Evolutionary conservation across 768 basidiomycete genomes (phyloP), one percentile per base, ranked within the genome.

Genomic region (Boletus bicolor): DNA sequence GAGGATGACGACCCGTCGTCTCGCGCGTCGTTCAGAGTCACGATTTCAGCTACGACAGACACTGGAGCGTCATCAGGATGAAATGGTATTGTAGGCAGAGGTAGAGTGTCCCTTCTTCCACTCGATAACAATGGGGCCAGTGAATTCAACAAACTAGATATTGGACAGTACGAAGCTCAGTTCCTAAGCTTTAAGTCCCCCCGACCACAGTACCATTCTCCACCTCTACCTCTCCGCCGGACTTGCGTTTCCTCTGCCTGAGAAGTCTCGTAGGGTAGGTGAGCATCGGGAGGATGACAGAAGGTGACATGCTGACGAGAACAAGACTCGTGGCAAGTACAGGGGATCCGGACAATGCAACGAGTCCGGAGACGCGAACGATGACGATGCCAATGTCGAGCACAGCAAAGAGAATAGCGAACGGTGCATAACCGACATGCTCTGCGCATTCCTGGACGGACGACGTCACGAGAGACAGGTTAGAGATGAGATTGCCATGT

Each of bases 381-480:
- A 61, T 17, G 36, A 66, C 14, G 28, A 28, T 28, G 28, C 67
- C 67, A 21, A 67, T n/a, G 44, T 67, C 66, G 17, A 63, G 64
- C 35, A 59, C 7, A 3, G 44, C 53, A 38, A 66, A 44, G 5
- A 68, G 26, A n/a, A 59, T 43, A 0, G 61, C 54, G 46, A 68
- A 61, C 9, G 49, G 53, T 38, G 41, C 49, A 14, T 56, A 55
- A 5, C 67, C 67, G 19, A 64, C 51, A 2, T 19, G 19, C 17
- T 54, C 47, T 6, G n/a, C 58, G n/a, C 43, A 44, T 49, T 63
- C 55, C 65, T 68, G 35, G 4, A 24, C 0, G 0, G 11, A 28
- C 11, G 17, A 26, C 9, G 36, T 26, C 36, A 28, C 3, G 36
- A 47, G 10, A 10, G 38, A 24, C 11, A 30, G 17, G 19, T 45